Percentiles rank a stretch among this genome's conserved stretches.
Evolutionary conservation across 2,329 filamentous ascomycete species (phyloP).

Genomic region (Byssoonygena ceratinophila): DNA sequence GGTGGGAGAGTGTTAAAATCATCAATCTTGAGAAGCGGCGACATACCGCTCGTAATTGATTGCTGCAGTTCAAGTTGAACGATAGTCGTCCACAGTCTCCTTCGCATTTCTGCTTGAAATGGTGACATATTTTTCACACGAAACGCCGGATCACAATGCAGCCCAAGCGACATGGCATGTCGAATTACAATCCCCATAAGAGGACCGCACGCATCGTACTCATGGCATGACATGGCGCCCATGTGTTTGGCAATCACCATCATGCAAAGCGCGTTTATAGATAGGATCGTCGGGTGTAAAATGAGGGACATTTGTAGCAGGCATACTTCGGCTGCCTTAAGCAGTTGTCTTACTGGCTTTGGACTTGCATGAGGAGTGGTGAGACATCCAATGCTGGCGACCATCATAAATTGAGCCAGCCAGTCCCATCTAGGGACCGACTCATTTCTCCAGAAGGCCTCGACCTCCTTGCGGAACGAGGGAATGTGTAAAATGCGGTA

Average conservation of each 20-base stretch:
- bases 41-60: conserved; percentile 28
- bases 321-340: conserved; percentile 17
- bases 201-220: conserved; percentile 18
- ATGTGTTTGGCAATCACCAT: conserved; percentile 18
- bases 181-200: conserved; percentile 29
- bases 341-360: conserved; percentile 9
- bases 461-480: conserved; percentile 46
- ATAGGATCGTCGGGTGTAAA: conserved; percentile 14
- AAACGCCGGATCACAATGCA: conserved; percentile 32
- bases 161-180: conserved; percentile 32
- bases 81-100: conserved; percentile 26
- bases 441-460: conserved; percentile 39
- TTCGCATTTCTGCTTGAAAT: conserved; percentile 22
- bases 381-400: conserved; percentile 16
- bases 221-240: conserved; percentile 16
- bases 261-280: conserved; percentile 18
- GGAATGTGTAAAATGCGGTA: conserved; percentile 49
- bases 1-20: conserved; percentile 33
- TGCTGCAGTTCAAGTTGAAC: conserved; percentile 32
- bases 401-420: conserved; percentile 18
- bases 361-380: conserved; percentile 11
- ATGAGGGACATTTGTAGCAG: conserved; percentile 17
- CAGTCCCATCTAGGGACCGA: conserved; percentile 15
- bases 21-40: conserved; percentile 26
- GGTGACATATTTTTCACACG: conserved; percentile 20